Evolutionary conservation across 345 rosid species (phyloP).

Genomic region (Eucalyptus regnans): DNA sequence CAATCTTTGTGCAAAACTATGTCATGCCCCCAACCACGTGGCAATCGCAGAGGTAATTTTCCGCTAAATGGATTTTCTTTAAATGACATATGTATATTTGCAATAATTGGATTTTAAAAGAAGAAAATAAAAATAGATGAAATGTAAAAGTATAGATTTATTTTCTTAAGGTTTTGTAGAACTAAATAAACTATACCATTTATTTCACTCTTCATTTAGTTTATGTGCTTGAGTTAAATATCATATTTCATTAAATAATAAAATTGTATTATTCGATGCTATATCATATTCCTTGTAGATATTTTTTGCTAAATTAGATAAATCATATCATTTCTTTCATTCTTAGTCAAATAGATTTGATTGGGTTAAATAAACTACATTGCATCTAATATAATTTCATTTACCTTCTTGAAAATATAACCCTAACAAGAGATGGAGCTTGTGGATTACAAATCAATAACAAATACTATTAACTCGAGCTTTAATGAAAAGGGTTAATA

Average conservation of each 20-base stretch:
- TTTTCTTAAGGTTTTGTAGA: neutral
- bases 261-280: neutral
- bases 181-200: neutral
- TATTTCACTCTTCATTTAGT: neutral
- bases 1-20: neutral
- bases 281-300: neutral
- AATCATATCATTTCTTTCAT: neutral
- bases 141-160: neutral
- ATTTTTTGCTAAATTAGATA: neutral
- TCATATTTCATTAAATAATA: neutral
- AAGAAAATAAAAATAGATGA: neutral
- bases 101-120: neutral
- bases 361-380: neutral
- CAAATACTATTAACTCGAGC: neutral
- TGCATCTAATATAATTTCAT: neutral
- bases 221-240: neutral
- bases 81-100: neutral
- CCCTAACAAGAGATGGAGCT: neutral
- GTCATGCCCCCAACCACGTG: neutral
- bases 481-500: neutral
- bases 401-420: neutral
- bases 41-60: neutral
- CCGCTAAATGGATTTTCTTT: neutral
- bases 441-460: neutral
- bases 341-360: neutral